Percentiles rank a stretch among this genome's conserved stretches.
phyloP scores from a whole-genome alignment of 208 protist genomes.

The Trichomonas gallinae region DNA sequence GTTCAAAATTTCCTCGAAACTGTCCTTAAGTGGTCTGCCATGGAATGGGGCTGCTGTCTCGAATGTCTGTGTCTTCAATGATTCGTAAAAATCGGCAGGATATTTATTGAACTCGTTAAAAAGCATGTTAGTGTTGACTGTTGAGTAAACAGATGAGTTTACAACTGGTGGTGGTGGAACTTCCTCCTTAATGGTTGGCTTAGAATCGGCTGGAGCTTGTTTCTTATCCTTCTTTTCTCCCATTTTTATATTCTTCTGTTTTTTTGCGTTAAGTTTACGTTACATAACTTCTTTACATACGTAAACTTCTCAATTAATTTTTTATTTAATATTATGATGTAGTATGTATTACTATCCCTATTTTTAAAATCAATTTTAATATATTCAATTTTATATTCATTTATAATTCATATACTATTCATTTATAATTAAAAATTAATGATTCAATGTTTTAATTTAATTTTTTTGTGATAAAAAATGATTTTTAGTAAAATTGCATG shows the following conservation, averaged over 20 bases:
- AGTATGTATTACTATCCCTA: too few relatives aligned
- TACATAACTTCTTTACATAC: background rate
- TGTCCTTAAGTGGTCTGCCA: background rate
- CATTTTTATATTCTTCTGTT: background rate
- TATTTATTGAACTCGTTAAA: background rate
- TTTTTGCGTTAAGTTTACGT: background rate
- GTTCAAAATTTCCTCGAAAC: background rate
- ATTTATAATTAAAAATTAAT: too few relatives aligned
- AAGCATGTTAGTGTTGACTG: background rate
- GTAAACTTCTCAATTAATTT: too few relatives aligned
- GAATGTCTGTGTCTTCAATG: background rate
- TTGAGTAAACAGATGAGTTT: background rate
- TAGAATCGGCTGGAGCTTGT: background rate
- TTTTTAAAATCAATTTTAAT: too few relatives aligned
- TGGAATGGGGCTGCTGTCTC: background rate
- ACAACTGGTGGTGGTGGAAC: background rate
- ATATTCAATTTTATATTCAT: too few relatives aligned
- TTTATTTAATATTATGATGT: too few relatives aligned
- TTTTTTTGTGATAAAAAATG: too few relatives aligned
- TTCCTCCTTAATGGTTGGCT: background rate
- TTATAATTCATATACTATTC: too few relatives aligned
- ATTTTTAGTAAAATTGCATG: too few relatives aligned
- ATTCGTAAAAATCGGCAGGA: background rate
- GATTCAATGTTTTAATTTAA: too few relatives aligned
- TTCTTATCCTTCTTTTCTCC: background rate